These are phyloP conservation scores for Diospyros lotus DNA, from an alignment of 148 eudicot species.

Conservation along the genomic window DNA sequence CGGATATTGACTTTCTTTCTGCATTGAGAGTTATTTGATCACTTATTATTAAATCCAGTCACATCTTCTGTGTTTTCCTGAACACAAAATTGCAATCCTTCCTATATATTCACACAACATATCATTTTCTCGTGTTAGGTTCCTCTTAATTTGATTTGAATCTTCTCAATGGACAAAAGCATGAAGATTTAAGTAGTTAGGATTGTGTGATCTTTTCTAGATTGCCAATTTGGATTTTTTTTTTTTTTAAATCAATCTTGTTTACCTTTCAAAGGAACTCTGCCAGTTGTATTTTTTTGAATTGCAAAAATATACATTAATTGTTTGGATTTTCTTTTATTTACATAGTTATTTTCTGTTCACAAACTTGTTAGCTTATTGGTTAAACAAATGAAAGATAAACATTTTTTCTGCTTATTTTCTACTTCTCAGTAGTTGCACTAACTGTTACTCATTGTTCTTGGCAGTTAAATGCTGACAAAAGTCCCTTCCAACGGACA, in stretches of 20 bases:
- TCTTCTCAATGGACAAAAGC: background rate
- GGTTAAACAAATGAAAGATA: background rate
- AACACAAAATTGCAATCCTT: no score
- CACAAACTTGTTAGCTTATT: background rate
- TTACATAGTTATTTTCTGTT: background rate
- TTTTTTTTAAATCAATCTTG: background rate
- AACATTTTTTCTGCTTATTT: background rate
- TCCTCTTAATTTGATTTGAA: background rate
- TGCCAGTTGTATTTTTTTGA: background rate
- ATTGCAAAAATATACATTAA: background rate
- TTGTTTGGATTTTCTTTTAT: background rate
- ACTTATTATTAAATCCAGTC: no score
- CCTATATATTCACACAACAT: no score
- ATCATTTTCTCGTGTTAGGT: background rate
- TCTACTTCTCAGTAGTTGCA: slow-evolving; percentile 5
- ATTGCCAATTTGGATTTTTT: background rate
- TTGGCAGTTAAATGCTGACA: slow-evolving; percentile 92
- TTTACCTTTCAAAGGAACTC: background rate
- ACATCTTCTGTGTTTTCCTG: no score
- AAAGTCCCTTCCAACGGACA: slow-evolving; percentile 95
- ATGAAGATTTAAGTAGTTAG: background rate
- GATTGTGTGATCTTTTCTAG: background rate
- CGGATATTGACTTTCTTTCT: no score
- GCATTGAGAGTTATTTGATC: no score
- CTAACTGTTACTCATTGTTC: slow-evolving; percentile 15